A percentile compares a stretch with the other conserved stretches of the same genome.
phyloP scores from a whole-genome alignment of 2,329 filamentous ascomycete species.

The Pseudopithomyces chartarum region DNA sequence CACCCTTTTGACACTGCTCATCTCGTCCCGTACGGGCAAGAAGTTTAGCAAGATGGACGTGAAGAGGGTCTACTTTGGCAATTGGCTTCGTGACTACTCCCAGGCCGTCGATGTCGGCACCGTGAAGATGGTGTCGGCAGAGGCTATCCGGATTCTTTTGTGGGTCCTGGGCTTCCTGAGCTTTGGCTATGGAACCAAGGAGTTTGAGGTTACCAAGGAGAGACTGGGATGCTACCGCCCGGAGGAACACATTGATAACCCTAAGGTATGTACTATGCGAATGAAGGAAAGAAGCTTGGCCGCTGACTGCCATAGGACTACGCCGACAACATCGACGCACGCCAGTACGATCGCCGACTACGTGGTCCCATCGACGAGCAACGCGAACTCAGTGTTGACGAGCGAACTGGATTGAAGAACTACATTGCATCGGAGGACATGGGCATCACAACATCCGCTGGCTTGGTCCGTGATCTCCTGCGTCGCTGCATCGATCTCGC shows the following conservation, averaged over 20 bases:
- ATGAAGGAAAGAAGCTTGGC: background rate
- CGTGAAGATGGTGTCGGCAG: constrained; percentile 85
- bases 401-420: constrained; percentile 73
- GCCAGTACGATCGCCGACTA: constrained; percentile 78
- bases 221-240: constrained; percentile 77
- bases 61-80: constrained; percentile 92
- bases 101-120: constrained; percentile 94
- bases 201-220: constrained; percentile 83
- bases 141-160: constrained; percentile 87
- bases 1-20: constrained; percentile 74
- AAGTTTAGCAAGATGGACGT: constrained; percentile 90
- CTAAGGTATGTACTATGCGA: constrained; percentile 52
- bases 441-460: constrained; percentile 80
- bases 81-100: constrained; percentile 92
- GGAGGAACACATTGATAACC: constrained; percentile 77
- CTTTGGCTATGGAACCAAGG: constrained; percentile 80
- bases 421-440: constrained; percentile 87
- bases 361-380: constrained; percentile 81
- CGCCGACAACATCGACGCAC: constrained; percentile 84
- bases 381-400: constrained; percentile 79
- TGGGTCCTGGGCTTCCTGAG: constrained; percentile 90
- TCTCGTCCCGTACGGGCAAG: constrained; percentile 69
- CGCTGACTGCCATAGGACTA: constrained; percentile 62
- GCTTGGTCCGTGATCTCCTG: constrained; percentile 76
- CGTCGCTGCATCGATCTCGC: constrained; percentile 77